These are phyloP conservation scores for Leucocoprinus birnbaumii DNA, from an alignment of 768 basidiomycete genomes.

Conservation along the genomic window DNA sequence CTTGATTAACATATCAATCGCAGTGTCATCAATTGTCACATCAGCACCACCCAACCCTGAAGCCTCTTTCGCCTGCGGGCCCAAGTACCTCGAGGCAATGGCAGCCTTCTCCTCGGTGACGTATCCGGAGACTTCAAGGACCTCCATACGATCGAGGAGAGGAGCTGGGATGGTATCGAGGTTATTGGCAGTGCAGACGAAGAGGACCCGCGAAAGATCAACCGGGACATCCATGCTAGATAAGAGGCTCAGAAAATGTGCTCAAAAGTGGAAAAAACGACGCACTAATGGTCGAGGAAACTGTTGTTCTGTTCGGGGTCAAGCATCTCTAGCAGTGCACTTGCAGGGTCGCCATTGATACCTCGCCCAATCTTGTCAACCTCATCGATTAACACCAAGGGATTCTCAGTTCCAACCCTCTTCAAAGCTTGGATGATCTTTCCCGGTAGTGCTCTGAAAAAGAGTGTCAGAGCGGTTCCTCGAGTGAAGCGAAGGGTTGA, in stretches of 20 bases:
- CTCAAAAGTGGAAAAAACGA: constrained; percentile 13
- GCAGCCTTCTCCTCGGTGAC: constrained; percentile 90
- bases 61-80: constrained; percentile 90
- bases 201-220: constrained; percentile 92
- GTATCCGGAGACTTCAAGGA: constrained; percentile 92
- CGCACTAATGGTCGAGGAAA: constrained; percentile 94
- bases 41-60: constrained; percentile 85
- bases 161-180: constrained; percentile 94
- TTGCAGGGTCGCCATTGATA: constrained; percentile 89
- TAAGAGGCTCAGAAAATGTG: constrained; percentile 7
- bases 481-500: constrained; percentile 8
- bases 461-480: no score
- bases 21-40: constrained; percentile 69
- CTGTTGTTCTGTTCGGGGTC: constrained; percentile 94
- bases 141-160: constrained; percentile 93
- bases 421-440: constrained; percentile 95
- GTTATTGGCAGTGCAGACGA: constrained; percentile 96
- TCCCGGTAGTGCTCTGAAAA: constrained; percentile 75
- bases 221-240: constrained; percentile 93
- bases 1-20: constrained; percentile 88
- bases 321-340: constrained; percentile 89
- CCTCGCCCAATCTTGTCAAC: constrained; percentile 95
- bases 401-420: constrained; percentile 91
- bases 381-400: constrained; percentile 91
- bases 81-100: constrained; percentile 86